Percentiles rank a stretch among this genome's conserved stretches.
Evolutionary conservation across 768 basidiomycete genomes (phyloP).

Genomic region (Pulveroboletus sp.): DNA sequence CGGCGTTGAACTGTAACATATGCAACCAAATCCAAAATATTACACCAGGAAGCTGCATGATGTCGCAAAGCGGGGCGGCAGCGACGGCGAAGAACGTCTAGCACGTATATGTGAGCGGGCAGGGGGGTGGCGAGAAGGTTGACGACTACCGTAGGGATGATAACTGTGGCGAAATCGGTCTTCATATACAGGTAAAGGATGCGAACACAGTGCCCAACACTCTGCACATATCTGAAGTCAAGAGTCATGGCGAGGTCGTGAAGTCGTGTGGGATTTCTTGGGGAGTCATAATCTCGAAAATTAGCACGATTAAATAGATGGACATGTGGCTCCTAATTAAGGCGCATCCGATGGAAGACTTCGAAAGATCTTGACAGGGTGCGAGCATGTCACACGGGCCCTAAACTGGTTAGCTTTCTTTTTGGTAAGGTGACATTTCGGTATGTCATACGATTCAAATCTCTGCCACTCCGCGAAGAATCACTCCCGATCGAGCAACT

Average conservation of each 20-base stretch:
- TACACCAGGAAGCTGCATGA: conserved; percentile 23
- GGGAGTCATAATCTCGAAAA: background rate
- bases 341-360: conserved; percentile 5
- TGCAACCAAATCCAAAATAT: conserved; percentile 47
- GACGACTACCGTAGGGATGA: conserved; percentile 25
- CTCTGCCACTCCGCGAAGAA: conserved; percentile 3
- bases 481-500: too few species aligned
- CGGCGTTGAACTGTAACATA: conserved; percentile 41
- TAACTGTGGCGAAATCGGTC: conserved; percentile 23
- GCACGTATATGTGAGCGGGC: background rate
- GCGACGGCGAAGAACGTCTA: conserved; percentile 35
- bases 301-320: conserved; percentile 20
- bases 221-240: conserved; percentile 9
- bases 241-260: conserved; percentile 24
- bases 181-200: conserved; percentile 26
- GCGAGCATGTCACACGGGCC: conserved; percentile 11
- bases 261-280: conserved; percentile 9
- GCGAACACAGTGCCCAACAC: conserved; percentile 5
- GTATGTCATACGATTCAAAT: background rate
- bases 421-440: too few species aligned
- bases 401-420: too few species aligned
- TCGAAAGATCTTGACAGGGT: conserved; percentile 6
- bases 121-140: background rate
- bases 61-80: conserved; percentile 30
- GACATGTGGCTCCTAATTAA: conserved; percentile 2